phyloP scores from a whole-genome alignment of 2,329 filamentous ascomycete species.

The Immersiporthe knoxdaviesiana region DNA sequence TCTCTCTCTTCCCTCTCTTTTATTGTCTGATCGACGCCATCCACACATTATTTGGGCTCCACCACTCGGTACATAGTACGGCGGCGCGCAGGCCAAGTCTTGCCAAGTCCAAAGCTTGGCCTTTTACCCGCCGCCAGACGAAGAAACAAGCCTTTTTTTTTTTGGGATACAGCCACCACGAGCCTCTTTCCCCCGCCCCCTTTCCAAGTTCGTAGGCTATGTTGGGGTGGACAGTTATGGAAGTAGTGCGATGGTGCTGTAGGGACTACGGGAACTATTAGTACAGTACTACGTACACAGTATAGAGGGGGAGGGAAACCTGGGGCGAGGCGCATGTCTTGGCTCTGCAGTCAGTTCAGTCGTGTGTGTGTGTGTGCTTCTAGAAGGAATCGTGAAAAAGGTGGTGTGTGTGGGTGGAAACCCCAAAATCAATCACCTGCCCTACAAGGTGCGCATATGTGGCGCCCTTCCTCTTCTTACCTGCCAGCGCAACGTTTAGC shows the following conservation, averaged over 20 bases:
- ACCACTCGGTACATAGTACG: not conserved
- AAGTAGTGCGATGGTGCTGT: not conserved
- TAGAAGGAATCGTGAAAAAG: constrained; percentile 5
- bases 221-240: not conserved
- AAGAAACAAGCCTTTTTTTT: not conserved
- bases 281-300: not conserved
- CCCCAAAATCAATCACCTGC: not conserved
- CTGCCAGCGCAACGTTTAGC: not conserved
- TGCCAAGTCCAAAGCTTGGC: constrained; percentile 6
- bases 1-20: not conserved
- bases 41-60: not conserved
- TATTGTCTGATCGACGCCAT: not conserved
- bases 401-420: not conserved
- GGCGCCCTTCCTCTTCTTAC: not conserved
- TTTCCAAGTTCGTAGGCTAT: not conserved
- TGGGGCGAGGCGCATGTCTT: not conserved
- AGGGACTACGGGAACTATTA: not conserved
- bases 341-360: not conserved
- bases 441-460: not conserved
- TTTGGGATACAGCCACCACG: not conserved
- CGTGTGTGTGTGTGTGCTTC: not conserved
- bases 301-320: not conserved
- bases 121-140: not conserved
- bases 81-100: not conserved
- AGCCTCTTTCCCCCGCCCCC: no score